Percentiles rank a stretch among this genome's conserved stretches.
These are phyloP conservation scores for Athelia sp. DNA, from an alignment of 1,284 basidiomycete genomes.

Conservation along the genomic window DNA sequence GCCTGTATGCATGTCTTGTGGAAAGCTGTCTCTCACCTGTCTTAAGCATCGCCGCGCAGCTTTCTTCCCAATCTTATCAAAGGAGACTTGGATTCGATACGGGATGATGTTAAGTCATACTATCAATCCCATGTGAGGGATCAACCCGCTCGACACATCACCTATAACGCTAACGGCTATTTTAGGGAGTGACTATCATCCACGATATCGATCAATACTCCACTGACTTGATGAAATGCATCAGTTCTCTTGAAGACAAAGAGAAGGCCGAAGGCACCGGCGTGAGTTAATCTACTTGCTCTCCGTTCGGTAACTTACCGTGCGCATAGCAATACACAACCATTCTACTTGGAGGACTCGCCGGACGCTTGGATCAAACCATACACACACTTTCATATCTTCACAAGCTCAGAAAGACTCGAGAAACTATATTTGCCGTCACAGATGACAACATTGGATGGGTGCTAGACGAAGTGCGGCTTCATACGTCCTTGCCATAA, in stretches of 20 bases:
- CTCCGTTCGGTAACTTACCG: neutral
- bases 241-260: slow-evolving; percentile 56
- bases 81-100: slow-evolving; percentile 90
- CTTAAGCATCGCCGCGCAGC: slow-evolving; percentile 26
- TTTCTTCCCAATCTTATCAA: slow-evolving; percentile 85
- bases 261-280: slow-evolving; percentile 34
- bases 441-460: slow-evolving; percentile 89
- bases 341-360: slow-evolving; percentile 83
- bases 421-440: slow-evolving; percentile 67
- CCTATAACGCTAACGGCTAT: slow-evolving; percentile 4
- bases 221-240: slow-evolving; percentile 94
- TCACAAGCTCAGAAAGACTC: slow-evolving; percentile 69
- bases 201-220: slow-evolving; percentile 75
- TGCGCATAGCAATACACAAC: slow-evolving; percentile 51
- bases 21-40: slow-evolving; percentile 8
- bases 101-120: slow-evolving; percentile 66
- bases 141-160: neutral
- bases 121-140: slow-evolving; percentile 60
- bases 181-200: slow-evolving; percentile 63
- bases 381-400: slow-evolving; percentile 85
- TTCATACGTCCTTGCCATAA: neutral
- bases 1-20: slow-evolving; percentile 16
- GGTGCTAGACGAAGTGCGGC: slow-evolving; percentile 70
- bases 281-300: slow-evolving; percentile 24
- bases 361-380: slow-evolving; percentile 92